phyloP scores from a whole-genome alignment of 169 alveolate species.

The Eimeria zaria region DNA sequence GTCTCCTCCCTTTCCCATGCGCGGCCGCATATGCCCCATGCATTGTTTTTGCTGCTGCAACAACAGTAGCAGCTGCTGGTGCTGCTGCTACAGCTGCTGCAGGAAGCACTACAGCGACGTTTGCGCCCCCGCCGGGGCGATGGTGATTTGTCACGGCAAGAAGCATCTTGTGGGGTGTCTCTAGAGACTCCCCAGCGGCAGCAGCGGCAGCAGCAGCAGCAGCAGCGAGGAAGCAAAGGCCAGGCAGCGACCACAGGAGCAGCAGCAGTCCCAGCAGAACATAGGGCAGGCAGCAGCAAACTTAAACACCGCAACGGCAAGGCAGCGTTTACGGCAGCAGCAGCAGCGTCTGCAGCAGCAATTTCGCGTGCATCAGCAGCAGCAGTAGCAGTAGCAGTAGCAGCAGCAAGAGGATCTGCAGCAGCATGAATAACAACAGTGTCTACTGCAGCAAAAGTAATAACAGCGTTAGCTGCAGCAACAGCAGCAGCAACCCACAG shows the following conservation, averaged over 20 bases:
- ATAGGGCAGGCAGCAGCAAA: slow-evolving; percentile 34
- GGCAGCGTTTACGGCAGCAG: slow-evolving; percentile 16
- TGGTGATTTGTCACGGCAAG: slow-evolving; percentile 92
- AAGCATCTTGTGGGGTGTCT: neutral
- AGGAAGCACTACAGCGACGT: slow-evolving; percentile 87
- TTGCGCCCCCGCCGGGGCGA: slow-evolving; percentile 95
- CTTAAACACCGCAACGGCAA: slow-evolving; percentile 29
- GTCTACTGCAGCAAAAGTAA: neutral
- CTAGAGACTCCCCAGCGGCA: neutral
- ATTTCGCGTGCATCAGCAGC: neutral
- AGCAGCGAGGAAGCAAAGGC: slow-evolving; percentile 19
- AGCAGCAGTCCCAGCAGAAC: slow-evolving; percentile 46
- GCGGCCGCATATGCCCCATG: neutral
- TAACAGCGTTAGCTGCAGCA: neutral
- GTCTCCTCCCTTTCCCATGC: neutral
- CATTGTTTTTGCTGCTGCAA: slow-evolving; percentile 20
- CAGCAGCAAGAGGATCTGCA: no score
- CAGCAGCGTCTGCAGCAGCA: slow-evolving; percentile 9
- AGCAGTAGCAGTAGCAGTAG: neutral
- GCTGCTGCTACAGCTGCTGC: neutral
- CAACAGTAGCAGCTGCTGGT: no score
- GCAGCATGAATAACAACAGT: neutral
- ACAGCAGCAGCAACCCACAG: slow-evolving; percentile 40
- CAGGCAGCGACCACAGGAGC: slow-evolving; percentile 57
- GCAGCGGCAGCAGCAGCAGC: slow-evolving; percentile 22